Percentiles rank a stretch among this genome's conserved stretches.
These are phyloP conservation scores for Mortierella sp. DNA, from an alignment of 371 early-diverging fungal genomes.

Conservation along the genomic window DNA sequence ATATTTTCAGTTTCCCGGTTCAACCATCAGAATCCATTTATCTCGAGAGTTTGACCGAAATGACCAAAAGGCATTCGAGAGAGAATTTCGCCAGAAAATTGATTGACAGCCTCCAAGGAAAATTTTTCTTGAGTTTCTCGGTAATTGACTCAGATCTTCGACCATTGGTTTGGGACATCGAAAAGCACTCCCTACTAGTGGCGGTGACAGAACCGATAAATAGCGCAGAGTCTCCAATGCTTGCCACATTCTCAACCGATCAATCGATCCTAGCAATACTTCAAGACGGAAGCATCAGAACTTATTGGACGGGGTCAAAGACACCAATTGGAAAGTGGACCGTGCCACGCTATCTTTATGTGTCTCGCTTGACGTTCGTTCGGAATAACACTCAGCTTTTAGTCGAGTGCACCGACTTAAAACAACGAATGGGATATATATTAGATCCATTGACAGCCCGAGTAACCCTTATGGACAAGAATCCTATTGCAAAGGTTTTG, in stretches of 20 bases:
- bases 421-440: slow-evolving; percentile 19
- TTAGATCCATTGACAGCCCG: slow-evolving; percentile 8
- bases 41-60: too few relatives aligned
- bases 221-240: background rate
- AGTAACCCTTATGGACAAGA: background rate
- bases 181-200: slow-evolving; percentile 9
- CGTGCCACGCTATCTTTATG: slow-evolving; percentile 1
- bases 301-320: slow-evolving; percentile 23
- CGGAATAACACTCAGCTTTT: slow-evolving; percentile 19
- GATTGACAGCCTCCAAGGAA: slow-evolving; percentile 9
- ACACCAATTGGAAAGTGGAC: slow-evolving; percentile 19
- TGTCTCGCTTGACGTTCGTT: slow-evolving; percentile 14
- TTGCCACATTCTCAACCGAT: slow-evolving; percentile 18
- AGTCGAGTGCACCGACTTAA: slow-evolving; percentile 12
- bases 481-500: slow-evolving; percentile 11
- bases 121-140: slow-evolving; percentile 16
- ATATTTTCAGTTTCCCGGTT: slow-evolving; percentile 8
- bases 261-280: slow-evolving; percentile 18
- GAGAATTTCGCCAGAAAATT: slow-evolving; percentile 3
- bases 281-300: slow-evolving; percentile 16
- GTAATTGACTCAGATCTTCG: background rate
- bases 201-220: background rate
- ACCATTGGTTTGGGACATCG: slow-evolving; percentile 20
- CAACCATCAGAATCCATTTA: background rate
- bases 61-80: too few relatives aligned